Evolutionary conservation across 129 eudicot genomes (phyloP).

Genomic region (Tagetes erecta): DNA sequence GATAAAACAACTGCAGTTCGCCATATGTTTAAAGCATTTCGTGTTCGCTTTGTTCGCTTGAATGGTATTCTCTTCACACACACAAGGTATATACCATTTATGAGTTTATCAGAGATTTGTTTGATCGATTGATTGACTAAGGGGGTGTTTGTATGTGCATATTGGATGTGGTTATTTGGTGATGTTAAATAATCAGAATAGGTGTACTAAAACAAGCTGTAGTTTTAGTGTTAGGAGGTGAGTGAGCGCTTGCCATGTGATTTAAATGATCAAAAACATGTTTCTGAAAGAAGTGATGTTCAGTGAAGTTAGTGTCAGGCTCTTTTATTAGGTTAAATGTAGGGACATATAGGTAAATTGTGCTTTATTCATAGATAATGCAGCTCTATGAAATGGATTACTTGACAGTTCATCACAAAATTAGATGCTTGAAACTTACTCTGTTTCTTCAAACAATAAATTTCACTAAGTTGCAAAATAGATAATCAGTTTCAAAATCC

Average conservation of each 20-base stretch:
- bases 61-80: constrained; percentile 69
- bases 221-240: not conserved
- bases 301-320: not conserved
- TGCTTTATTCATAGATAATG: not conserved
- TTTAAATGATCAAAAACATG: not conserved
- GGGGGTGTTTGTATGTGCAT: not conserved
- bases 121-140: not conserved
- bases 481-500: not conserved
- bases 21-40: constrained; percentile 42
- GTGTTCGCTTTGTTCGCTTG: constrained; percentile 54
- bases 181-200: not conserved
- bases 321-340: not conserved
- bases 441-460: not conserved
- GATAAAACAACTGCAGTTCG: constrained; percentile 36
- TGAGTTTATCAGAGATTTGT: not conserved
- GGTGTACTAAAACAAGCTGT: not conserved
- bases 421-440: not conserved
- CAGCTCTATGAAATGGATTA: not conserved
- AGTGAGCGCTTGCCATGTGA: not conserved
- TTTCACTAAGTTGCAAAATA: not conserved
- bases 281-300: not conserved
- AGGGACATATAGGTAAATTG: not conserved
- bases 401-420: not conserved
- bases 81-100: constrained; percentile 45
- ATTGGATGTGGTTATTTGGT: not conserved